Percentiles rank a stretch among this genome's conserved stretches.
Evolutionary conservation across 768 basidiomycete species (phyloP).

Genomic region (Leccinum obscurum): DNA sequence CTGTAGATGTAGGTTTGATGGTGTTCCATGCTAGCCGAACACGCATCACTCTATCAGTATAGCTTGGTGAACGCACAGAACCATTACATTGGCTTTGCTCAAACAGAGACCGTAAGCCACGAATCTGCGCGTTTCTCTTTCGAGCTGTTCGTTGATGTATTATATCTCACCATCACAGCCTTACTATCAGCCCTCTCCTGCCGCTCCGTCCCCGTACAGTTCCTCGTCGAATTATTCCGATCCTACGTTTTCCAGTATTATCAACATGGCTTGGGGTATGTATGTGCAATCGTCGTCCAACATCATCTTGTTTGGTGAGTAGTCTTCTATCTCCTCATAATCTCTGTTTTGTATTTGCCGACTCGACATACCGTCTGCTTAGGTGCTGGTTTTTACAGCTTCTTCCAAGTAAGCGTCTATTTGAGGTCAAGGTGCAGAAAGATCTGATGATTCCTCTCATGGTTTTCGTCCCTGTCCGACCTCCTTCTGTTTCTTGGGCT

Average conservation of each 20-base stretch:
- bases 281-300: slow-evolving; percentile 35
- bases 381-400: slow-evolving; percentile 52
- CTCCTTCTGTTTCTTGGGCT: not conserved
- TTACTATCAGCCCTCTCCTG: slow-evolving; percentile 49
- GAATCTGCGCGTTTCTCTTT: not conserved
- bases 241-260: slow-evolving; percentile 30
- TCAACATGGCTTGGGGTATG: slow-evolving; percentile 14
- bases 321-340: slow-evolving; percentile 10
- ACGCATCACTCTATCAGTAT: slow-evolving; percentile 51
- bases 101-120: slow-evolving; percentile 48
- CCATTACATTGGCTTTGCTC: slow-evolving; percentile 51
- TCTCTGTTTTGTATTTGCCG: slow-evolving; percentile 24
- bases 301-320: slow-evolving; percentile 44
- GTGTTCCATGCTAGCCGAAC: slow-evolving; percentile 38
- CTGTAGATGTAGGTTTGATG: not conserved
- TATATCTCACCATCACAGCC: slow-evolving; percentile 31
- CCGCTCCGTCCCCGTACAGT: slow-evolving; percentile 42
- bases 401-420: slow-evolving; percentile 38
- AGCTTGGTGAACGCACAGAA: slow-evolving; percentile 42
- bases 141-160: not conserved
- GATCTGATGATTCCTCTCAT: not conserved
- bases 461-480: not conserved
- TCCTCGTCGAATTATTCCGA: slow-evolving; percentile 37
- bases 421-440: not conserved
- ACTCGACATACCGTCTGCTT: slow-evolving; percentile 1